These are phyloP conservation scores for Erythrophleum ivorense DNA, from an alignment of 331 rosid species.

Conservation along the genomic window DNA sequence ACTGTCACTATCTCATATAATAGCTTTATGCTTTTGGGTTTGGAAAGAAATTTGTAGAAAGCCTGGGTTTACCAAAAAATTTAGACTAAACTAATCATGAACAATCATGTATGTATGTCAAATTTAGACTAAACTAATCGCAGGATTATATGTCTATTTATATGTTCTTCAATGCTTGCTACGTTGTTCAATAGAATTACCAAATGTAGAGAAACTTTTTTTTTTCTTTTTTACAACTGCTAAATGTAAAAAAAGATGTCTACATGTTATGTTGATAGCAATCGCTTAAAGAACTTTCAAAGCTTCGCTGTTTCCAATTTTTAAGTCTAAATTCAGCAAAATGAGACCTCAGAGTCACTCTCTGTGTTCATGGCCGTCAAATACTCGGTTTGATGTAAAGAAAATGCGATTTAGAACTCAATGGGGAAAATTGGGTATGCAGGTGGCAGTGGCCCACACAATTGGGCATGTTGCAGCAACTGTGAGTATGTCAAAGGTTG, in stretches of 20 bases:
- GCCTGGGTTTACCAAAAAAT: not conserved
- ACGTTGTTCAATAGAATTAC: too few species aligned
- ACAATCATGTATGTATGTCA: not conserved
- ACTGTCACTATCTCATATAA: not conserved
- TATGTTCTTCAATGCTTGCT: too few species aligned
- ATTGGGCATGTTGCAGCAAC: constrained; percentile 90
- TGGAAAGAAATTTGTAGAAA: not conserved
- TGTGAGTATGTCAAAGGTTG: constrained; percentile 87
- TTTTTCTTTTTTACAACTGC: too few species aligned
- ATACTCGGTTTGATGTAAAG: not conserved
- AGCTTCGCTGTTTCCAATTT: not conserved
- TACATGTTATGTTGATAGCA: not conserved
- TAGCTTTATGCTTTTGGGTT: not conserved
- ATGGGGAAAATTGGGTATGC: not conserved
- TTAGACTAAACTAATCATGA: not conserved
- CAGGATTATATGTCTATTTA: too few species aligned
- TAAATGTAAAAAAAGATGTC: too few species aligned
- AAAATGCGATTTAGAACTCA: not conserved
- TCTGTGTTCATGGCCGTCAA: not conserved
- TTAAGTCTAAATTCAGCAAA: not conserved
- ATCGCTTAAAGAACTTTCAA: not conserved
- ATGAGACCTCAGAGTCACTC: not conserved
- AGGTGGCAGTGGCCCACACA: constrained; percentile 88
- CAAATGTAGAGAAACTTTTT: too few species aligned
- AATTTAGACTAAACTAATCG: not conserved